A percentile compares a stretch with the other conserved stretches of the same genome.
phyloP scores from a whole-genome alignment of 1,284 basidiomycete species.

The Cystobasidium pallidum region DNA sequence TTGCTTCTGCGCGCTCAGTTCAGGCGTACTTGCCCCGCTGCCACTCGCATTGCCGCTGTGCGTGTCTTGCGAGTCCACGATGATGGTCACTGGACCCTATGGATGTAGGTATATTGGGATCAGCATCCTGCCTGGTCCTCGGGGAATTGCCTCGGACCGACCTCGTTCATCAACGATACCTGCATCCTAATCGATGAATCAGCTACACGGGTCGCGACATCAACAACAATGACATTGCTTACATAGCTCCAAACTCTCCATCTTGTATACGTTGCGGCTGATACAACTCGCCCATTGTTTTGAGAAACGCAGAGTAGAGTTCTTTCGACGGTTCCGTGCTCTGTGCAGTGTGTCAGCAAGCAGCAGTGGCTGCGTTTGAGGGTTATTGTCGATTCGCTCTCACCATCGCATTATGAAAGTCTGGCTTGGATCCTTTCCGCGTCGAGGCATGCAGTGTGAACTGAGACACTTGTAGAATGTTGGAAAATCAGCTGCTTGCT shows the following conservation, averaged over 20 bases:
- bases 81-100: constrained; percentile 51
- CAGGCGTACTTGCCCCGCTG: constrained; percentile 17
- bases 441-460: constrained; percentile 50
- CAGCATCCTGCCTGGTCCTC: too few species aligned
- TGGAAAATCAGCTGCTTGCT: not conserved
- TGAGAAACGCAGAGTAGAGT: constrained; percentile 48
- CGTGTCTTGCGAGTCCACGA: constrained; percentile 48
- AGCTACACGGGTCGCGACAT: not conserved
- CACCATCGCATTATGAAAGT: constrained; percentile 52
- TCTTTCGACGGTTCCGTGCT: constrained; percentile 44
- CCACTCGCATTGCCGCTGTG: constrained; percentile 6
- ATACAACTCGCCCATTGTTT: constrained; percentile 46
- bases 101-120: too few species aligned
- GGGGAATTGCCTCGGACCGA: too few species aligned
- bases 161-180: constrained; percentile 50
- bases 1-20: constrained; percentile 21
- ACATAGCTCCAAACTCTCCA: constrained; percentile 47
- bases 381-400: not conserved
- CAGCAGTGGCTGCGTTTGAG: too few species aligned
- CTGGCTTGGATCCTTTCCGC: constrained; percentile 51
- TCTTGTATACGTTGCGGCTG: constrained; percentile 46
- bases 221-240: not conserved
- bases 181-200: constrained; percentile 49
- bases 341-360: constrained; percentile 15
- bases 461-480: constrained; percentile 46